phyloP scores from a whole-genome alignment of 2,329 filamentous ascomycete species.

The Cladophialophora yegresii region DNA sequence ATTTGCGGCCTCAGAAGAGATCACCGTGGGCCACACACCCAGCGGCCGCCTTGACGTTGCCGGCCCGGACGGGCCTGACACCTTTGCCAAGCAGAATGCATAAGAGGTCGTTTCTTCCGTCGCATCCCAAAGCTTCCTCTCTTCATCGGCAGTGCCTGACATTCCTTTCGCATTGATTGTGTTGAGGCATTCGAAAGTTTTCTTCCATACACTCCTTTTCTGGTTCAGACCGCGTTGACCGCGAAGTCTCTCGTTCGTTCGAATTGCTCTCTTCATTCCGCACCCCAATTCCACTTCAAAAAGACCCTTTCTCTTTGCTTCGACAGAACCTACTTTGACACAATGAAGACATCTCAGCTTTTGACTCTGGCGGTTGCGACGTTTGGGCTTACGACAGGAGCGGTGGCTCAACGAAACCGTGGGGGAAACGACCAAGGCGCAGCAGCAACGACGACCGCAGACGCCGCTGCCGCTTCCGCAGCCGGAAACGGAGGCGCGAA shows the following conservation, averaged over 20 bases:
- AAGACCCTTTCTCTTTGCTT: not conserved
- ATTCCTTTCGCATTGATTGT: conserved; percentile 35
- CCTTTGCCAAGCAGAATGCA: conserved; percentile 31
- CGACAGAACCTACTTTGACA: conserved; percentile 11
- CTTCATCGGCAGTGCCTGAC: conserved; percentile 35
- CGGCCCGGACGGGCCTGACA: conserved; percentile 13
- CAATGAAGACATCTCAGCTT: conserved; percentile 32
- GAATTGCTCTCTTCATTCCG: conserved; percentile 21
- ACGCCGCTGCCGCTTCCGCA: conserved; percentile 7
- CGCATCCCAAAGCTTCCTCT: conserved; percentile 17
- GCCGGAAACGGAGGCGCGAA: conserved; percentile 1
- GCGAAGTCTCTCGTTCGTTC: conserved; percentile 35
- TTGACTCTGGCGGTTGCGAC: conserved; percentile 27
- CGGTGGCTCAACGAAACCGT: conserved; percentile 31
- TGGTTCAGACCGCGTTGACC: conserved; percentile 33
- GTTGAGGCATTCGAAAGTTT: conserved; percentile 21
- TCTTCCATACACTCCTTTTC: conserved; percentile 27
- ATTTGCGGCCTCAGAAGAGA: conserved; percentile 35
- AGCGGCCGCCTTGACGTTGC: conserved; percentile 6
- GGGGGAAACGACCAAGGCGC: conserved; percentile 25
- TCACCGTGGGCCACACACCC: conserved; percentile 27
- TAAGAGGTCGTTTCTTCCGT: conserved; percentile 29
- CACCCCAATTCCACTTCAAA: conserved; percentile 20
- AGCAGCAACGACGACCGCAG: conserved; percentile 27
- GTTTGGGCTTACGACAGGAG: conserved; percentile 23